Evolutionary conservation across 805 yeast genomes (phyloP).

Genomic region (Kodamaea fukazawae): DNA sequence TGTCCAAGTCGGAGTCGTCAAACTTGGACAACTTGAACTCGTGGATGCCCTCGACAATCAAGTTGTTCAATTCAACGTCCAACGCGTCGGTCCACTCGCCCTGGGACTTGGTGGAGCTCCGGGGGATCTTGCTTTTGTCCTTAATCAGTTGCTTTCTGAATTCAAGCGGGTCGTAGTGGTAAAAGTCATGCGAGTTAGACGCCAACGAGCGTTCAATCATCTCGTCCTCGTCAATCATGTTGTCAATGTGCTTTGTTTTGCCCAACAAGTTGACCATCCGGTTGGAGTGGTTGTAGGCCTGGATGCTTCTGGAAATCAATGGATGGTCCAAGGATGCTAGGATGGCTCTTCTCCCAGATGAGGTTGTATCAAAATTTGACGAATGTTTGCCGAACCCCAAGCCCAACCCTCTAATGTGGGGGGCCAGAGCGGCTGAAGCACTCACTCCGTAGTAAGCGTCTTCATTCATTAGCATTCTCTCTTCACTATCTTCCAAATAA

Average conservation of each 20-base stretch:
- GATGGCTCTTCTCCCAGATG: conserved; percentile 7
- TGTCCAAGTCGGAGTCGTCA: conserved; percentile 6
- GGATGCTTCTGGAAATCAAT: conserved; percentile 9
- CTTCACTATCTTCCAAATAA: too few relatives aligned
- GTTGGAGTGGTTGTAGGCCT: conserved; percentile 10
- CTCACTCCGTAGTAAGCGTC: too few relatives aligned
- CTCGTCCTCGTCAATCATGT: conserved; percentile 5
- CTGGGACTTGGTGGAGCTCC: neutral
- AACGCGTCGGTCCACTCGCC: conserved; percentile 11
- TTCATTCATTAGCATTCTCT: too few relatives aligned
- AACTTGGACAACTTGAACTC: neutral
- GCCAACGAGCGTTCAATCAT: conserved; percentile 3
- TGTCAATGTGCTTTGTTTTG: neutral
- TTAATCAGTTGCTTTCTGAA: conserved; percentile 2
- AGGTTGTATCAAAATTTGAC: too few relatives aligned
- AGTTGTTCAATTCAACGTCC: conserved; percentile 8
- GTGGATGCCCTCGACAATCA: conserved; percentile 7
- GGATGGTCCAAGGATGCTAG: conserved; percentile 10
- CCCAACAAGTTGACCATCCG: neutral
- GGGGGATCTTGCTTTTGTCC: conserved; percentile 3
- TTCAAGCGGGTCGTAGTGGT: conserved; percentile 7
- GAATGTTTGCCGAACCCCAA: too few relatives aligned
- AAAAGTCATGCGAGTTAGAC: neutral
- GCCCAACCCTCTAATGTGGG: too few relatives aligned
- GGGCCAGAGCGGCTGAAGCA: too few relatives aligned